These are phyloP conservation scores for Quillaja saponaria DNA, from an alignment of 306 rosid species.

Conservation along the genomic window DNA sequence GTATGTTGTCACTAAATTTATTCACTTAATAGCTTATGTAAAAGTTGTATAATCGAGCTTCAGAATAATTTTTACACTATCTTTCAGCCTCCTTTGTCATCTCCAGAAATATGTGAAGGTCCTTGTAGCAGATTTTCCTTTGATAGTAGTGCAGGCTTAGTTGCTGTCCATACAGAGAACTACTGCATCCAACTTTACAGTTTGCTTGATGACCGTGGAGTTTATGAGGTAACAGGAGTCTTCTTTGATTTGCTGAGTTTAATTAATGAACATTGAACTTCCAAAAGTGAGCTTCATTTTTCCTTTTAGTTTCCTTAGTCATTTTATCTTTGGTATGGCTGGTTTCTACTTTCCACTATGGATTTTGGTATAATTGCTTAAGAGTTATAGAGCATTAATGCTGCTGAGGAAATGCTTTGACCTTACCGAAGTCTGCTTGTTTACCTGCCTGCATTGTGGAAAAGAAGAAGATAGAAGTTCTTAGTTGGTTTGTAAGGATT, in stretches of 20 bases:
- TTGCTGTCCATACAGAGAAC: slow-evolving; percentile 77
- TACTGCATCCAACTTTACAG: slow-evolving; percentile 83
- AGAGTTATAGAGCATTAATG: background rate
- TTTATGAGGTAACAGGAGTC: slow-evolving; percentile 67
- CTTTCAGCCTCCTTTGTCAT: slow-evolving; percentile 66
- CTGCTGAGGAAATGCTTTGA: background rate
- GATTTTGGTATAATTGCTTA: background rate
- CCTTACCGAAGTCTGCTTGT: no score
- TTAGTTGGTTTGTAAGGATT: background rate
- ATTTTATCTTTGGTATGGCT: background rate
- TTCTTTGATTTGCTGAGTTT: slow-evolving; percentile 16
- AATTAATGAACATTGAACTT: slow-evolving; percentile 9
- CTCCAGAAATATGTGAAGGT: slow-evolving; percentile 51
- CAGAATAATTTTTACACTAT: slow-evolving; percentile 9
- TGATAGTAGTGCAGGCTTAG: slow-evolving; percentile 65
- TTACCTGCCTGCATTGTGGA: slow-evolving; percentile 3
- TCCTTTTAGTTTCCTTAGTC: background rate
- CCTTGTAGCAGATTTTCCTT: slow-evolving; percentile 59
- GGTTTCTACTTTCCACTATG: slow-evolving; percentile 13
- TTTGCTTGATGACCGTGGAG: slow-evolving; percentile 75
- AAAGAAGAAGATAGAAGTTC: background rate
- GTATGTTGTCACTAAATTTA: slow-evolving; percentile 1
- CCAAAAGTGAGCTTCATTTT: background rate
- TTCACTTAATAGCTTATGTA: slow-evolving; percentile 15
- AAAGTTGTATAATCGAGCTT: slow-evolving; percentile 19